Conservation (phyloP, 108 stramenopile species). For the Nitzschia sp. region DNA sequence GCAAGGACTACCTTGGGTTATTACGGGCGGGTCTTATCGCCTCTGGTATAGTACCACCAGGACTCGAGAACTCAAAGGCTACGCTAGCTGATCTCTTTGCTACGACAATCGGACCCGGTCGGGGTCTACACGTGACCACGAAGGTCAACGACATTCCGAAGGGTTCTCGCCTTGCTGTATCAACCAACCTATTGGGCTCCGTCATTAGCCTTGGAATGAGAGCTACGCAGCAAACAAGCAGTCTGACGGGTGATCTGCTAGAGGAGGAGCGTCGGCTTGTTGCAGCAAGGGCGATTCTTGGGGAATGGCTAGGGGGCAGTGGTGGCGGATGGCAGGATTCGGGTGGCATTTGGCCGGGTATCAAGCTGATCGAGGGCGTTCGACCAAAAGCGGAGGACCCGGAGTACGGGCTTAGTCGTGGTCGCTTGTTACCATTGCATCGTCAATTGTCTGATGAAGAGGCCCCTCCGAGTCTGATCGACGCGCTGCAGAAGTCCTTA, state of each 20-base stretch:
- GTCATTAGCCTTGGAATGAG: conserved; percentile 67
- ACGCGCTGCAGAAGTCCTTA: conserved; percentile 43
- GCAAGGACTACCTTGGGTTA: conserved; percentile 57
- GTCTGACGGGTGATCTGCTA: conserved; percentile 35
- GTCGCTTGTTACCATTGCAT: conserved; percentile 55
- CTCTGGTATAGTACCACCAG: conserved; percentile 56
- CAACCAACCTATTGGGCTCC: conserved; percentile 60
- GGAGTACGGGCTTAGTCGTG: conserved; percentile 57
- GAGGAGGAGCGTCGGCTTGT: conserved; percentile 59
- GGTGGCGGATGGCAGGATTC: conserved; percentile 69
- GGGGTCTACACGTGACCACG: conserved; percentile 53
- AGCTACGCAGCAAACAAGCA: conserved; percentile 48
- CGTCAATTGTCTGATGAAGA: conserved; percentile 47
- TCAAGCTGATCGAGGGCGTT: conserved; percentile 62
- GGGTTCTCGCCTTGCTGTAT: conserved; percentile 62
- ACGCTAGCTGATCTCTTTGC: conserved; percentile 39
- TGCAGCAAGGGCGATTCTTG: conserved; percentile 64
- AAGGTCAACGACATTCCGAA: conserved; percentile 66
- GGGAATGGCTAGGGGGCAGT: conserved; percentile 71
- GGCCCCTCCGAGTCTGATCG: conserved; percentile 40
- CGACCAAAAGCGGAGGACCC: conserved; percentile 41
- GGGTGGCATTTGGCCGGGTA: conserved; percentile 66
- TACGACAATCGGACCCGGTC: conserved; percentile 32
- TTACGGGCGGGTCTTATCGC: conserved; percentile 62
- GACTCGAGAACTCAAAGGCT: conserved; percentile 36